Evolutionary conservation across 139 green algal genomes (phyloP).

Genomic region (Auxenochlorella protothecoides): DNA sequence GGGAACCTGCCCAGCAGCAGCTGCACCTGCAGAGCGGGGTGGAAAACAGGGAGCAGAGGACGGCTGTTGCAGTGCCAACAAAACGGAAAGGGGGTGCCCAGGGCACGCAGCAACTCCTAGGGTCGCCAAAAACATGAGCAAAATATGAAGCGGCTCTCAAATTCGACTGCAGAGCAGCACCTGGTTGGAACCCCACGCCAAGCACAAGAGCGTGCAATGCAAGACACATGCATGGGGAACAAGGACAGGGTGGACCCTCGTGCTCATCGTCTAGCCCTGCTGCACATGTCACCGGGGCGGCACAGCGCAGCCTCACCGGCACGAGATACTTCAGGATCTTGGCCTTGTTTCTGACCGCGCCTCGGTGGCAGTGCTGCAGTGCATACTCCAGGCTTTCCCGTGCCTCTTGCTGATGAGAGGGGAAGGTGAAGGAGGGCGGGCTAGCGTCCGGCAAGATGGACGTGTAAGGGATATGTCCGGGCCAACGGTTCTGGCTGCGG

Average conservation of each 20-base stretch:
- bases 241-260: background rate
- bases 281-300: background rate
- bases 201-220: too few relatives aligned
- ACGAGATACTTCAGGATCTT: conserved; percentile 61
- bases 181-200: too few relatives aligned
- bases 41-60: too few relatives aligned
- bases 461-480: background rate
- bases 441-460: too few relatives aligned
- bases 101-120: too few relatives aligned
- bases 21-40: conserved; percentile 12
- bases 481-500: background rate
- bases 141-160: too few relatives aligned
- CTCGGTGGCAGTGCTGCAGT: conserved; percentile 46
- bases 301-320: conserved; percentile 29
- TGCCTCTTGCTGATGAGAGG: conserved; percentile 26
- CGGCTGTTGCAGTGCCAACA: too few relatives aligned
- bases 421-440: too few relatives aligned
- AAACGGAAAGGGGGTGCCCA: too few relatives aligned
- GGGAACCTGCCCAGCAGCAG: conserved; percentile 53
- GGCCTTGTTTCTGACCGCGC: conserved; percentile 36
- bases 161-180: too few relatives aligned
- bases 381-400: conserved; percentile 47
- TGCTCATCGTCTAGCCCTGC: background rate
- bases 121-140: too few relatives aligned
- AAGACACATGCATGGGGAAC: background rate